phyloP scores from a whole-genome alignment of 257 asterid species.

The Solanum paucissectum region DNA sequence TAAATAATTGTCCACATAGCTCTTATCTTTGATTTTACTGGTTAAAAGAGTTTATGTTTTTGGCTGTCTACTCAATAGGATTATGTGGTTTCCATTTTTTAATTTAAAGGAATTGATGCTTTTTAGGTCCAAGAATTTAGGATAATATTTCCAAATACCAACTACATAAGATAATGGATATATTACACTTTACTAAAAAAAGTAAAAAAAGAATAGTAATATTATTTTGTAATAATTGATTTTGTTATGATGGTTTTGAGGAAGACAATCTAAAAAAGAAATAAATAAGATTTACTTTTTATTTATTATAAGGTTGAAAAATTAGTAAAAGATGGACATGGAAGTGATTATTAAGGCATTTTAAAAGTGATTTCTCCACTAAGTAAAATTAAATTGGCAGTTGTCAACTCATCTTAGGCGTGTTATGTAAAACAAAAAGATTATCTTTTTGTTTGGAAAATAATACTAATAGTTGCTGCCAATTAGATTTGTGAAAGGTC shows the following conservation, averaged over 20 bases:
- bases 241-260: background rate
- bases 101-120: background rate
- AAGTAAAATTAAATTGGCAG: conserved; percentile 4
- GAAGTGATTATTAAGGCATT: conserved; percentile 11
- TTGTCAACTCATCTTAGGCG: conserved; percentile 6
- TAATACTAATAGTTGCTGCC: background rate
- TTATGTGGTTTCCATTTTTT: background rate
- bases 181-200: background rate
- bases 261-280: background rate
- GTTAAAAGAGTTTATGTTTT: background rate
- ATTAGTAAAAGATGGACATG: conserved; percentile 4
- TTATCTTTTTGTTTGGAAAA: background rate
- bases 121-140: background rate
- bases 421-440: background rate
- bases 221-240: background rate
- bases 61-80: background rate
- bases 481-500: background rate
- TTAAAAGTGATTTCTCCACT: conserved; percentile 5
- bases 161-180: background rate
- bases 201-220: background rate
- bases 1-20: background rate
- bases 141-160: conserved; percentile 7
- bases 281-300: background rate
- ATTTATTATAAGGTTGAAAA: background rate
- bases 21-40: conserved; percentile 5